Evolutionary conservation across 176 grass and related monocot genomes (phyloP).

Genomic region (Zoysia pacifica): DNA sequence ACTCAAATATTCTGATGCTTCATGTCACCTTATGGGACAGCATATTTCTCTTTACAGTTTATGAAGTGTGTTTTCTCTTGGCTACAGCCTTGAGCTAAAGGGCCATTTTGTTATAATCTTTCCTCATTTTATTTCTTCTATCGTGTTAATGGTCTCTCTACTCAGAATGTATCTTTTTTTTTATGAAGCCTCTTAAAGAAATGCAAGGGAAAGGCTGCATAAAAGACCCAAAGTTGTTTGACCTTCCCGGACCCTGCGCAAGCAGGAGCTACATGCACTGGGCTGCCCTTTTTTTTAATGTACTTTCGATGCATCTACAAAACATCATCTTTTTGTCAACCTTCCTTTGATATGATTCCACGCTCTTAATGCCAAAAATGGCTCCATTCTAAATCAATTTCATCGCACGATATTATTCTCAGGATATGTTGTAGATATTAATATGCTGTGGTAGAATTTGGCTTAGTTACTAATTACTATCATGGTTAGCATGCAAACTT

Average conservation of each 20-base stretch:
- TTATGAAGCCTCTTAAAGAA: not conserved
- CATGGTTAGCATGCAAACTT: slow-evolving; percentile 4
- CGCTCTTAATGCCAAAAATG: not conserved
- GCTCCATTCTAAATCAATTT: not conserved
- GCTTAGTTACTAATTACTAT: not conserved
- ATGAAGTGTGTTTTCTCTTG: not conserved
- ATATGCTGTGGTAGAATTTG: not conserved
- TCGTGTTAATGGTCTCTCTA: not conserved
- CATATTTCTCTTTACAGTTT: too few relatives aligned
- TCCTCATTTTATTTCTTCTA: not conserved
- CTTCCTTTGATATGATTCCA: not conserved
- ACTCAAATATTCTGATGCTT: not conserved
- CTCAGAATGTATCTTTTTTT: not conserved
- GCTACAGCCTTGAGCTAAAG: not conserved
- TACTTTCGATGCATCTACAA: not conserved
- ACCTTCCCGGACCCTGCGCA: too few relatives aligned
- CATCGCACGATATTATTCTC: not conserved
- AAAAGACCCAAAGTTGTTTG: too few relatives aligned
- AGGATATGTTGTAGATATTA: not conserved
- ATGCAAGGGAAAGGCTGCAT: too few relatives aligned
- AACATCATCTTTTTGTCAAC: not conserved
- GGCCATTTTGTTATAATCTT: not conserved
- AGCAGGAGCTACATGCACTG: too few relatives aligned
- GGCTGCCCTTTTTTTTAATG: not conserved
- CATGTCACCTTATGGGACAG: too few relatives aligned